Base-by-base conservation (phyloP, 352 stramenopile species). In the Globisporangium ultimum region DNA sequence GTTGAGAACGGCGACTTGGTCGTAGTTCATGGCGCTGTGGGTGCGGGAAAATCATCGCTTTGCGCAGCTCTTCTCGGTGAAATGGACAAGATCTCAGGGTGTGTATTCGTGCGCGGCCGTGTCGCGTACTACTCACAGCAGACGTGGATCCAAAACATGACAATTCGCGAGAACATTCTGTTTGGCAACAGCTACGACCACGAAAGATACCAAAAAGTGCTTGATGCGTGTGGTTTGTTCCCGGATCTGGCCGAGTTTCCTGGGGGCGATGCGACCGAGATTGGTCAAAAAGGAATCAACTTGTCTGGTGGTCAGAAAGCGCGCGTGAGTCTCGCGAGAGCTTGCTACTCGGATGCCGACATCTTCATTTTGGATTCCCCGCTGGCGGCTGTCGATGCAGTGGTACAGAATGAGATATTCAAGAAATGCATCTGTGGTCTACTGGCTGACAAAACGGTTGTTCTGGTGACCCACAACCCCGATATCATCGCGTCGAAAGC, bases 341-440 rank as follows among this genome's bases (percentile, higher is more conserved):
- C 74, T n/a, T 78, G 71, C 48, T 88, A 88, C 50, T 63, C 66
- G 12, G 66, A 83, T 41, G 58, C 72, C 0, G 63, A 68, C 21
- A 15, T 79, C 80, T 63, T 81, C 24, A 32, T 32, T 32, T 32
- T 32, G 24, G 24, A 32, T 32, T 32, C 24, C 24, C 24, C 24
- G 5, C 24, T 32, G 5, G 24, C 24, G 24, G 24, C 24, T 32
- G 24, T 32, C 24, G 24, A 32, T 32, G 24, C 88, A 22, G 79
- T 98, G 61, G 95, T 98, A 24, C 93, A 90, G 41, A 86, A 83
- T 48, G 85, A 97, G 70, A 76, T 98, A 34, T 98, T 98, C 60
- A 48, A 68, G 10, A 78, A 80, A 59, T 85, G 75, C 34, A 36
- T 85, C 22, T 73, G 67, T 28, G 65, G 67, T 21, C 57, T 81